Base-by-base conservation (phyloP, 2,329 filamentous ascomycete species). In the Aspergillus tubingensis region DNA sequence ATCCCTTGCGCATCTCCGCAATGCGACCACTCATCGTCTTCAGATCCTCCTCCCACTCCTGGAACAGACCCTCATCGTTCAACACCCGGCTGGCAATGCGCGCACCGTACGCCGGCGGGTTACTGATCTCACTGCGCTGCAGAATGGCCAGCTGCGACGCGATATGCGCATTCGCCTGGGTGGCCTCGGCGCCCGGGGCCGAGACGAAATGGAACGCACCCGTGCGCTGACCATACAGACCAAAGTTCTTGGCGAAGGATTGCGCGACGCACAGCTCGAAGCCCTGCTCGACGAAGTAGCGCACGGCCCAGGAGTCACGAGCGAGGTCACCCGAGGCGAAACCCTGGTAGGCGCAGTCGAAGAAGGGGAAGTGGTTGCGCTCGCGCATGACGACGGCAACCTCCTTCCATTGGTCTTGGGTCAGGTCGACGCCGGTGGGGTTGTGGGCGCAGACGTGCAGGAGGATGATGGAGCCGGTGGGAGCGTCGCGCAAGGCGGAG, bases 391-490 rank as follows among this genome's bases (percentile, higher is more conserved):
- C 78, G 47, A 83, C 77, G 55, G 94, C 92, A 63, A 99, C 87
- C 80, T 96, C 86, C 77, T 90, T 91, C 95, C 95, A 99, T 81
- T 99, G 95, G 57, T 94, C 91, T 67, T 90, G 83, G 19, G 93
- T 96, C 7, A 93, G 93, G 79, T 99, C 95, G 65, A 99, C 93
- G 61, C 95, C 95, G 1, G 95, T 99, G 38, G 95, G 95, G 82
- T 99, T 99, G 83, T 99, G 95, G 39, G 95, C 95, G 77, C 95
- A 99, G 65, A 92, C 91, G 80, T 98, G 95, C 41, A 98, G 86
- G 48, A 98, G 85, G 76, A 99, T 88, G 76, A 99, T 87, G 74
- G 91, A 94, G 68, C 88, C 87, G 55, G 90, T 83, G 3, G 91
- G 89, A 7, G 94, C 93, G 36, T 83, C 80, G 62, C 85, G 77